Conservation (phyloP, 495 filamentous ascomycete species). For the Talaromyces trachyspermus region DNA sequence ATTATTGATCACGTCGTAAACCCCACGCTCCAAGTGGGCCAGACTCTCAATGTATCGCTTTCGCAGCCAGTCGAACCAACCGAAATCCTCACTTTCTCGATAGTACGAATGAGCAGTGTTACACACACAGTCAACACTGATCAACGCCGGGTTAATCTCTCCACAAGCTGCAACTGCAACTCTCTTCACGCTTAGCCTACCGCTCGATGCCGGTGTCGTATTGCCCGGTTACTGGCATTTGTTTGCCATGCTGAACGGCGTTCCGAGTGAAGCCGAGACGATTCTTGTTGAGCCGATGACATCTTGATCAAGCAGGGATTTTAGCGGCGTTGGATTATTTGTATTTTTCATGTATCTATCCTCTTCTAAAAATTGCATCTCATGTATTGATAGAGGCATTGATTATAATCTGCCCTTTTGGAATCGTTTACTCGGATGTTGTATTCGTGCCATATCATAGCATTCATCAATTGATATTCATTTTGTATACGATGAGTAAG, state of each 20-base stretch:
- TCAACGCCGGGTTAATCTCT: conserved; percentile 44
- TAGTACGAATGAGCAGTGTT: conserved; percentile 40
- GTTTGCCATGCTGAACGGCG: conserved; percentile 42
- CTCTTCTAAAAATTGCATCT: too few relatives aligned
- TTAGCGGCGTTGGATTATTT: neutral
- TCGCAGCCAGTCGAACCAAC: conserved; percentile 5
- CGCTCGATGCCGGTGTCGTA: conserved; percentile 41
- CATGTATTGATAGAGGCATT: too few relatives aligned
- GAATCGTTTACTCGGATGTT: neutral
- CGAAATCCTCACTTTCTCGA: conserved; percentile 17
- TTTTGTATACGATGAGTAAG: too few relatives aligned
- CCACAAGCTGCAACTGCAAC: conserved; percentile 6
- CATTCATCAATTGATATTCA: too few relatives aligned
- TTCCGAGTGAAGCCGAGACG: conserved; percentile 37
- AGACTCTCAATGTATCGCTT: conserved; percentile 19
- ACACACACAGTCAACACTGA: conserved; percentile 56
- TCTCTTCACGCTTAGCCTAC: conserved; percentile 26
- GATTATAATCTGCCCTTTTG: too few relatives aligned
- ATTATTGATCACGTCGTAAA: conserved; percentile 19
- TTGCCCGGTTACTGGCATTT: conserved; percentile 53
- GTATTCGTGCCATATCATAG: too few relatives aligned
- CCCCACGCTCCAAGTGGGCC: conserved; percentile 16
- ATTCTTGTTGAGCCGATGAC: conserved; percentile 7
- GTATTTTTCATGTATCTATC: too few relatives aligned
- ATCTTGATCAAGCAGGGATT: neutral